A percentile compares a stretch with the other conserved stretches of the same genome.
phyloP scores from a whole-genome alignment of 495 filamentous ascomycete genomes.

The Trichoderma orchidacearum region DNA sequence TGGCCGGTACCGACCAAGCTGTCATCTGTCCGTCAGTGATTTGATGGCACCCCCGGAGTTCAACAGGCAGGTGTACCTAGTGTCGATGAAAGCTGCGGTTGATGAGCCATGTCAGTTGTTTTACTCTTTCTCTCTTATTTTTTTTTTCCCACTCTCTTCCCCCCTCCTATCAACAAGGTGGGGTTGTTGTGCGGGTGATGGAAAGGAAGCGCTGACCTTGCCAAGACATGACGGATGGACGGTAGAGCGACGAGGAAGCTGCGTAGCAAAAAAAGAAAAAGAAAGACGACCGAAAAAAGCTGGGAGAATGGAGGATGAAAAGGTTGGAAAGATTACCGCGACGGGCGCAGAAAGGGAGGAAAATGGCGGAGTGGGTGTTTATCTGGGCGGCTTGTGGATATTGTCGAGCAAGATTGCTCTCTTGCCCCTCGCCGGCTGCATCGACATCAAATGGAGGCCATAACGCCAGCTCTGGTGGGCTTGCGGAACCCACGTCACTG shows the following conservation, averaged over 20 bases:
- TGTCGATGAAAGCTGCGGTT: constrained; percentile 32
- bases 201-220: constrained; percentile 26
- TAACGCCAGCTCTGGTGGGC: neutral
- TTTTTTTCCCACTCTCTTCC: neutral
- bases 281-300: neutral
- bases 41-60: neutral
- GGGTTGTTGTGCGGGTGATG: constrained; percentile 11
- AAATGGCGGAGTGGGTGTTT: constrained; percentile 1
- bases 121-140: constrained; percentile 3
- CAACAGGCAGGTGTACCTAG: constrained; percentile 21
- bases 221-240: constrained; percentile 39
- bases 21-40: constrained; percentile 2
- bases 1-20: constrained; percentile 77
- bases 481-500: neutral
- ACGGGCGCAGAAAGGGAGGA: neutral
- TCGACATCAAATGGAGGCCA: too few species aligned
- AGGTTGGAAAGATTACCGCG: neutral
- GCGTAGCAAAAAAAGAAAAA: neutral
- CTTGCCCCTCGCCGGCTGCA: neutral
- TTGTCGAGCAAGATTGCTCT: neutral
- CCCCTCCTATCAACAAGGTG: constrained; percentile 14
- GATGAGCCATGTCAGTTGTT: constrained; percentile 17
- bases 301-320: neutral
- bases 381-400: neutral
- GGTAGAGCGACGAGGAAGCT: neutral